Evolutionary conservation across 2,329 filamentous ascomycete species (phyloP), one percentile per base, ranked within the genome.

Genomic region (Alternaria brassicicola): DNA sequence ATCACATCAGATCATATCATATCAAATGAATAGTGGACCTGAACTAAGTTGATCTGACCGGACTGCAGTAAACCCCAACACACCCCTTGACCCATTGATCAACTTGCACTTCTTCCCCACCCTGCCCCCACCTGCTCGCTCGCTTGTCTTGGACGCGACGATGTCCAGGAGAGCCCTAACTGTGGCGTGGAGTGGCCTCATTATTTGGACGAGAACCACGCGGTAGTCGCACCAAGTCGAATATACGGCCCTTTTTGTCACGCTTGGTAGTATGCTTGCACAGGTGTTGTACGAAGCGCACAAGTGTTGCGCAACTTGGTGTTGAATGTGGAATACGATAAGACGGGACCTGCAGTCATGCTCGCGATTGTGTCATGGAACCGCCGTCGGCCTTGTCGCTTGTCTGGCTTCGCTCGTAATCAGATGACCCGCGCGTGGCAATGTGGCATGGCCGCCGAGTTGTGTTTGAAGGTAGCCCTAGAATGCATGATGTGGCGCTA

Each of bases 401-500:
- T 47, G 15, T 12, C 39, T 43, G 13, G 28, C 28, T 31, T 47
- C 19, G 30, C 30, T 33, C 25, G 8, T 9, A n/a, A 31, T 47
- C 19, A 21, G 43, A 47, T 15, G 35, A 23, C 30, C 28, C 31
- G 13, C 43, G 19, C 43, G 30, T 33, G 28, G 28, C n/a, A 31
- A 47, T 21, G 28, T 33, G 43, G 21, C 30, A 33, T n/a, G 43
- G 30, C 6, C 33, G 33, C 25, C 33, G 33, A 28, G 35, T 21
- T 21, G 47, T 35, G 47, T 17, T 17, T 28, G 47, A 15, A 39
- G n/a, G 33, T 28, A 39, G 43, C 43, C 30, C 30, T 33, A 35
- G 43, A 33, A 47, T 47, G 19, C 43, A 17, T 52, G 49, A 52
- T 52, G 49, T 49, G 47, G 47, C 47, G 47, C 47, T 49, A 38